Conservation (phyloP, 2,329 filamentous ascomycete genomes). For the Camillea tinctor region DNA sequence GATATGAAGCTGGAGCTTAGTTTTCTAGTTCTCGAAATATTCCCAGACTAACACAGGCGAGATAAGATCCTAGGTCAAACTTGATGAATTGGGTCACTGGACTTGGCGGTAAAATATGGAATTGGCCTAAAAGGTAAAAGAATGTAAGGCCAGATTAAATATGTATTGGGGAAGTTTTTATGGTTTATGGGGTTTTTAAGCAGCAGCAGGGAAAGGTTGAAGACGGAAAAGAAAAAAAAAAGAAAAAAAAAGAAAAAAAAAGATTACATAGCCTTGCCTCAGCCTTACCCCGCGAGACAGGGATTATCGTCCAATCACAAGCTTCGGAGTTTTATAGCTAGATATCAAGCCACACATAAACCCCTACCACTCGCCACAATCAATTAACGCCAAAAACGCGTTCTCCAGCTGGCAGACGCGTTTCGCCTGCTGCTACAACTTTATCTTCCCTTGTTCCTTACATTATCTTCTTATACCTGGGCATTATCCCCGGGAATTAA, state of each 20-base stretch:
- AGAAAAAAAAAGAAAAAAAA: not conserved
- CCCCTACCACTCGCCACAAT: conserved; percentile 17
- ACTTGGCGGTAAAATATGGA: not conserved
- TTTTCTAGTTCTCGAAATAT: not conserved
- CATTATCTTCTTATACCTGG: not conserved
- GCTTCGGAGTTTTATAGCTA: conserved; percentile 2
- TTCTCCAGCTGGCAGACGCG: conserved; percentile 19
- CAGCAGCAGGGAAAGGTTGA: too few species aligned
- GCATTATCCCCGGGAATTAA: too few species aligned
- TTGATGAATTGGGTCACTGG: not conserved
- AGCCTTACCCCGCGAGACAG: conserved; percentile 31
- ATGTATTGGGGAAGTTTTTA: conserved; percentile 14
- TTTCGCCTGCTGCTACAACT: not conserved
- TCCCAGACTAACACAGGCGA: not conserved
- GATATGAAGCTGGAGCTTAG: not conserved
- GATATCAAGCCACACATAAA: conserved; percentile 9
- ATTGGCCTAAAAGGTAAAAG: not conserved
- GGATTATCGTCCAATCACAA: conserved; percentile 10
- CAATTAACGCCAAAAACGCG: conserved; percentile 39
- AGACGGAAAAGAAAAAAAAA: conserved; percentile 1
- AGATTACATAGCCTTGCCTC: conserved; percentile 22
- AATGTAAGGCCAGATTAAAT: not conserved
- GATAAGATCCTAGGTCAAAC: conserved; percentile 13
- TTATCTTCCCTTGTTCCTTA: not conserved
- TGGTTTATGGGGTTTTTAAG: too few species aligned